Evolutionary conservation across 2,329 filamentous ascomycete species (phyloP), one percentile per base, ranked within the genome.

Genomic region (Calonectria ilicicola): DNA sequence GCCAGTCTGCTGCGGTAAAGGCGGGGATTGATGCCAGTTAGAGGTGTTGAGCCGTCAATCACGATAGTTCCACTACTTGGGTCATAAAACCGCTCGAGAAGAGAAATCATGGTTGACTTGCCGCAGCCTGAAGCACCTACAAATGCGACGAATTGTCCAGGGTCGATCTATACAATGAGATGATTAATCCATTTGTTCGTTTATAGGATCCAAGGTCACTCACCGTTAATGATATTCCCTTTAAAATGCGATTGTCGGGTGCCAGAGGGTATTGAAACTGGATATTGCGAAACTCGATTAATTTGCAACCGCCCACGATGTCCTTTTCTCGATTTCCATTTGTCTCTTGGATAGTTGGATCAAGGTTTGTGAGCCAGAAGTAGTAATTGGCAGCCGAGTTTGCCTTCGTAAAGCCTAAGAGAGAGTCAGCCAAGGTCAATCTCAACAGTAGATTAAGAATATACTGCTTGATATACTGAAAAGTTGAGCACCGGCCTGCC

Each of bases 71-170:
- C 90, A 2, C 79, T 78, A 0, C 79, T 79, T 0, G 83, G 81
- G 58, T 84, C 82, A 75, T 86, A 86, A 76, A 85, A 85, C 1
- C 85, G 82, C 72, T 87, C 84, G 1, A 88, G 79, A 60, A 88
- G 81, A 14, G 87, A 86, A 66, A 93, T 85, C 60, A 90, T 88
- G 1, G 90, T 92, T 2, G 87, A 89, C 78, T 92, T 92, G 0
- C 89, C 89, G 67, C 87, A 89, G 5, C 65, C 53, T 1, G 69
- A 67, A 3, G 64, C 69, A 29, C 89, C 89, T 0, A 91, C 89
- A 21, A 90, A 83, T 0, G 88, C 89, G 2, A 87, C 83, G 53
- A 87, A 89, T 64, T 88, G 83, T 21, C 87, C 87, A 1, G 83
- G 83, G 23, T 42, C 14, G 8, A 62, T 44, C 53, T 58, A 23